Evolutionary conservation across 1,284 basidiomycete genomes (phyloP).

Genomic region (Bjerkandera adusta): DNA sequence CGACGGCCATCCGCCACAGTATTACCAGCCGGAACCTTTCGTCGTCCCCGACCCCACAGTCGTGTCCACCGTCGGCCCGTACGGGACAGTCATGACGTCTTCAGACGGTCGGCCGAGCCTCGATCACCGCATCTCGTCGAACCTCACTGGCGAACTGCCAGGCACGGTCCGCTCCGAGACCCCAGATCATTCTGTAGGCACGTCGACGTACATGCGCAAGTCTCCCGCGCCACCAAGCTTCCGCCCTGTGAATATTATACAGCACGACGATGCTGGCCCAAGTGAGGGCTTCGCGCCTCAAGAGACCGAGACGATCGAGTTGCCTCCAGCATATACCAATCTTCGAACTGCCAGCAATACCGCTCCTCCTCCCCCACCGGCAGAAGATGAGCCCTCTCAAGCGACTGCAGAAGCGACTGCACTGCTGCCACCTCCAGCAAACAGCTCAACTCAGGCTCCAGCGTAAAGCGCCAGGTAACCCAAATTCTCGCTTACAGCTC

Average conservation of each 20-base stretch:
- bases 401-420: background rate
- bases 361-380: slow-evolving; percentile 4
- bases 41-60: slow-evolving; percentile 59
- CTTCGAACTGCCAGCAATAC: slow-evolving; percentile 14
- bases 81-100: slow-evolving; percentile 19
- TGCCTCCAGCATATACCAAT: slow-evolving; percentile 74
- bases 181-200: slow-evolving; percentile 15
- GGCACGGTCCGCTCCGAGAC: slow-evolving; percentile 17
- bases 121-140: slow-evolving; percentile 25
- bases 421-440: background rate
- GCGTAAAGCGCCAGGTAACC: background rate
- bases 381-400: too few relatives aligned
- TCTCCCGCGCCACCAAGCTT: slow-evolving; percentile 42
- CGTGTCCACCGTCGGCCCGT: slow-evolving; percentile 31
- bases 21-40: slow-evolving; percentile 73
- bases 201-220: slow-evolving; percentile 43
- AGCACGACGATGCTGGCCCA: slow-evolving; percentile 78
- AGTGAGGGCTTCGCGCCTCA: slow-evolving; percentile 26
- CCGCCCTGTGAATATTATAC: slow-evolving; percentile 74
- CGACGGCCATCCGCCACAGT: slow-evolving; percentile 50
- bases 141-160: slow-evolving; percentile 20
- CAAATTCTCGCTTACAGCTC: background rate
- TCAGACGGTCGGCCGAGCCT: slow-evolving; percentile 22
- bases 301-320: slow-evolving; percentile 69
- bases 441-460: background rate